Percentiles rank a stretch among this genome's conserved stretches.
Conservation (phyloP, 2,329 filamentous ascomycete genomes). For the Paracoccidioides lutzii region DNA sequence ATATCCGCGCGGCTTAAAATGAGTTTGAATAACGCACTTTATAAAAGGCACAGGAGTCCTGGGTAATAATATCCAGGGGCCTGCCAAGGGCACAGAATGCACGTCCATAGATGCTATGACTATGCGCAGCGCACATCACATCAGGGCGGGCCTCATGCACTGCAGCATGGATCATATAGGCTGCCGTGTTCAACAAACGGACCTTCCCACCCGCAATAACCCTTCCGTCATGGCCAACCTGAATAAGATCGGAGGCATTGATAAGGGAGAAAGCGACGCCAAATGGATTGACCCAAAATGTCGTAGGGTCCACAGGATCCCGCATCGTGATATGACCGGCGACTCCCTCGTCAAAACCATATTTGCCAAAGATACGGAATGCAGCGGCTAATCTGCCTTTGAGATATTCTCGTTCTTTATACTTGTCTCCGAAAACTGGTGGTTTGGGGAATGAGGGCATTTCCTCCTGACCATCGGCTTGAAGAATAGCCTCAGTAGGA, state of each 20-base stretch:
- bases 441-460: slow-evolving; percentile 21
- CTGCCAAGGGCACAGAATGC: slow-evolving; percentile 31
- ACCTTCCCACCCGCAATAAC: slow-evolving; percentile 49
- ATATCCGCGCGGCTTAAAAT: not conserved
- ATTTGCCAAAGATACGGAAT: slow-evolving; percentile 47
- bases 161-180: slow-evolving; percentile 41
- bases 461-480: slow-evolving; percentile 16
- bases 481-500: slow-evolving; percentile 9
- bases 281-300: slow-evolving; percentile 57
- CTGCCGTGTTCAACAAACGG: slow-evolving; percentile 35
- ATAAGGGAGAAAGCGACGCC: slow-evolving; percentile 49
- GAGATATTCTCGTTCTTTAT: slow-evolving; percentile 39
- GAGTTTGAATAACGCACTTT: slow-evolving; percentile 18
- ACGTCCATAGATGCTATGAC: slow-evolving; percentile 41
- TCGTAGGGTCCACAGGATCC: slow-evolving; percentile 46
- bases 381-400: slow-evolving; percentile 44
- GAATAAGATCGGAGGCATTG: slow-evolving; percentile 54
- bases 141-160: slow-evolving; percentile 45
- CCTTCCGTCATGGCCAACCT: slow-evolving; percentile 47
- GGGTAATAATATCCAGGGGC: slow-evolving; percentile 33
- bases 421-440: slow-evolving; percentile 30
- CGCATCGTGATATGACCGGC: slow-evolving; percentile 52
- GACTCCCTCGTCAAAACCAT: slow-evolving; percentile 47
- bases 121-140: slow-evolving; percentile 42
- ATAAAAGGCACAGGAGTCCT: slow-evolving; percentile 35